phyloP scores from a whole-genome alignment of 495 filamentous ascomycete species.

The Penicillium flavigenum region DNA sequence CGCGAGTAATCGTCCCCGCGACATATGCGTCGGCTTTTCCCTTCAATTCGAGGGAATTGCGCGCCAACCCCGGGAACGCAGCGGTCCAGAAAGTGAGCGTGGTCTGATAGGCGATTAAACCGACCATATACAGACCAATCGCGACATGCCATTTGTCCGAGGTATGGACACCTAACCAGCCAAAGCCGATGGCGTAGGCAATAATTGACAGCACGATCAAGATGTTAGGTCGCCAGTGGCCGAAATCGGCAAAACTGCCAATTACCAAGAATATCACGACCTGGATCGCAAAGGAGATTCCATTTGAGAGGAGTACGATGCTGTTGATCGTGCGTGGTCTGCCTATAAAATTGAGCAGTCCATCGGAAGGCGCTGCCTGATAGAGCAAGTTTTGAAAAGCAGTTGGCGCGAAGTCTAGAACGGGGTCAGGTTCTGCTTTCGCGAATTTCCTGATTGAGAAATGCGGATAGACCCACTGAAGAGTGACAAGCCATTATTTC shows the following conservation, averaged over 20 bases:
- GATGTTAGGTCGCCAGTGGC: slow-evolving; percentile 61
- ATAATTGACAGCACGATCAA: slow-evolving; percentile 57
- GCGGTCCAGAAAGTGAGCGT: slow-evolving; percentile 68
- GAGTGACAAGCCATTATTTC: slow-evolving; percentile 63
- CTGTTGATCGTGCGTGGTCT: slow-evolving; percentile 54
- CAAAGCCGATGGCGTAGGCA: slow-evolving; percentile 61
- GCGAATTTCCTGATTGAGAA: not conserved
- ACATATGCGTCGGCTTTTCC: slow-evolving; percentile 52
- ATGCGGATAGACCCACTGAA: slow-evolving; percentile 48
- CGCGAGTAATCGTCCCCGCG: slow-evolving; percentile 52
- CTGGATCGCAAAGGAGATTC: slow-evolving; percentile 64
- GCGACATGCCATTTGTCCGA: slow-evolving; percentile 55
- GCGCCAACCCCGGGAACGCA: slow-evolving; percentile 60
- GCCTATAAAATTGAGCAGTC: slow-evolving; percentile 52
- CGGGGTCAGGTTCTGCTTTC: not conserved
- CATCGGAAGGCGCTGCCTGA: slow-evolving; percentile 53
- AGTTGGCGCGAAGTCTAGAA: slow-evolving; percentile 60
- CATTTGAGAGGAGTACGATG: slow-evolving; percentile 61
- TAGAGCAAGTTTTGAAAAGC: slow-evolving; percentile 63
- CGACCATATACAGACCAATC: slow-evolving; percentile 60
- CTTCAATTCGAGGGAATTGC: slow-evolving; percentile 56
- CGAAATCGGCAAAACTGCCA: slow-evolving; percentile 60
- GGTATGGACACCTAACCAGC: slow-evolving; percentile 61
- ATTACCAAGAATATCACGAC: slow-evolving; percentile 58
- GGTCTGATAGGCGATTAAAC: slow-evolving; percentile 64